These are phyloP conservation scores for Phaseolus coccineus DNA, from an alignment of 331 rosid species.

Conservation along the genomic window DNA sequence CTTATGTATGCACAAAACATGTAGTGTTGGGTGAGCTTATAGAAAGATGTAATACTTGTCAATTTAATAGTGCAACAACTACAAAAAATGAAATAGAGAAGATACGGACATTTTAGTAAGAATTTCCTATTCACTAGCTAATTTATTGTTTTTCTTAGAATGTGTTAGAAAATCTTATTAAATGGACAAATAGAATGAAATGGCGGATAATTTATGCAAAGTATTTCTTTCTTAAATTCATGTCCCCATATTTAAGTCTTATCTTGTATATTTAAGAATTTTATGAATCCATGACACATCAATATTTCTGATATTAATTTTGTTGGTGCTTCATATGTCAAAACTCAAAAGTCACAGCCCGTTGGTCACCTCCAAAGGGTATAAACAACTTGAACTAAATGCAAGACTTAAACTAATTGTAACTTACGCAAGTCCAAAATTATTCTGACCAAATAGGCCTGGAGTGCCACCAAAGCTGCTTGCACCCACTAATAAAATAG, in stretches of 20 bases:
- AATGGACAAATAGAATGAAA: too few relatives aligned
- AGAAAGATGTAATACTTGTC: too few relatives aligned
- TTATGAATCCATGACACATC: background rate
- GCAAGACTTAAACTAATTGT: conserved; percentile 6
- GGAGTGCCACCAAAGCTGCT: conserved; percentile 58
- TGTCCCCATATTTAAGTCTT: background rate
- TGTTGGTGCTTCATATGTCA: background rate
- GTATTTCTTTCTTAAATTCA: background rate
- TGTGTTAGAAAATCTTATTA: too few relatives aligned
- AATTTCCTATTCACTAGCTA: too few relatives aligned
- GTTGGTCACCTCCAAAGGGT: background rate
- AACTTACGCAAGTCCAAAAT: conserved; percentile 73
- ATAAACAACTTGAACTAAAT: conserved; percentile 9
- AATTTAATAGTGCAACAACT: too few relatives aligned
- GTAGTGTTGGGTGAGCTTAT: too few relatives aligned
- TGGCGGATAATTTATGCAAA: background rate
- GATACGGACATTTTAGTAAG: too few relatives aligned
- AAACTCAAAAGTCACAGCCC: conserved; percentile 18
- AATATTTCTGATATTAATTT: background rate
- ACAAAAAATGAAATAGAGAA: too few relatives aligned
- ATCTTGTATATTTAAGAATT: background rate
- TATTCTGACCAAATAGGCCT: conserved; percentile 74
- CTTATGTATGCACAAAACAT: too few relatives aligned
- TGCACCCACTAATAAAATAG: conserved; percentile 57
- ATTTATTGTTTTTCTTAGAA: too few relatives aligned